phyloP scores from a whole-genome alignment of 371 early-diverging fungal genomes.

The Lichtheimia hyalospora region DNA sequence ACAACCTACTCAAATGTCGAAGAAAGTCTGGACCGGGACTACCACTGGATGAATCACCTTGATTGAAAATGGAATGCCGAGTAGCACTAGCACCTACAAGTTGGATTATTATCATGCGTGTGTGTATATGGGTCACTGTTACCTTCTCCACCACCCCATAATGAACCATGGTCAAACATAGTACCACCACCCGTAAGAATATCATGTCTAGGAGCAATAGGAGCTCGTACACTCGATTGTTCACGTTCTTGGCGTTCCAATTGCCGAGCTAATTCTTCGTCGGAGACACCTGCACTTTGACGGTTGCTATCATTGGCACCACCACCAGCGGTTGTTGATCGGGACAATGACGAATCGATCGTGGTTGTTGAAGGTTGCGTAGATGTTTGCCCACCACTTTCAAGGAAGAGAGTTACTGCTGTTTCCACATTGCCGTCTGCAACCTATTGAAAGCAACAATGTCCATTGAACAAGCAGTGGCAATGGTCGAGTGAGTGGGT shows the following conservation, averaged over 20 bases:
- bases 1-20: conserved; percentile 1
- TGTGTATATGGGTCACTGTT: not conserved
- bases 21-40: conserved; percentile 29
- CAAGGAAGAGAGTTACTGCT: conserved; percentile 40
- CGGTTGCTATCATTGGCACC: not conserved
- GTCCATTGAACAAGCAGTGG: not conserved
- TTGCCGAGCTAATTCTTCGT: conserved; percentile 55
- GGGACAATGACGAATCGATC: not conserved
- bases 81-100: not conserved
- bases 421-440: conserved; percentile 45
- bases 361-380: not conserved
- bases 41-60: conserved; percentile 47
- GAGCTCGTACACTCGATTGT: conserved; percentile 61
- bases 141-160: conserved; percentile 8
- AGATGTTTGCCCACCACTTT: conserved; percentile 26
- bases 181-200: conserved; percentile 61
- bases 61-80: conserved; percentile 44
- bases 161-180: conserved; percentile 6
- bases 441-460: conserved; percentile 22
- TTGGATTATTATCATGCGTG: too few relatives aligned
- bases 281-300: conserved; percentile 24
- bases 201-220: conserved; percentile 75
- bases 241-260: conserved; percentile 45
- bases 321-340: not conserved
- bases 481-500: too few relatives aligned